Base-by-base conservation (phyloP, 768 basidiomycete species). In the Plicaturopsis crispa region DNA sequence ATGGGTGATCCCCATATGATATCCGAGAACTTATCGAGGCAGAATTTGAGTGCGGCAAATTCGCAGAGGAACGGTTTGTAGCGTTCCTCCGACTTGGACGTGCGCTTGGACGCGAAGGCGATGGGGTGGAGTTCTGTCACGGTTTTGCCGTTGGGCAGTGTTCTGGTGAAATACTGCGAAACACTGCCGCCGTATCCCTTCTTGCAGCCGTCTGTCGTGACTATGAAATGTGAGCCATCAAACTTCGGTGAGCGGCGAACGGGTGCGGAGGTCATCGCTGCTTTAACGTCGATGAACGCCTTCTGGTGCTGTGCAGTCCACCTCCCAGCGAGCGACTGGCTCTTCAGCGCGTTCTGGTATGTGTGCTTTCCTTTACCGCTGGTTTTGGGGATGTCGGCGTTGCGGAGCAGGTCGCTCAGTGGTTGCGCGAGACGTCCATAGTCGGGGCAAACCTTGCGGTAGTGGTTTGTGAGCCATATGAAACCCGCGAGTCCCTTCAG, bases 161-260 rank as follows among this genome's bases (percentile, higher is more conserved):
- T 37, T 12, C 44, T 48, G 4, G 37, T 36, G 11, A 48, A 37
- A 1, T 35, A 22, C 36, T 66, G 66, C 0, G 55, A 22, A 2
- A 66, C 43, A 0, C 61, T 42, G 1, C 44, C 63, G 0, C 49
- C 62, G 38, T 65, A 67, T 0, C 52, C 61, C 8, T 50, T 43
- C 35, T 59, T 55, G 18, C 48, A 58, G 0, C 55, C 60, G 33
- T 67, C 60, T 0, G 56, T 61, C 1, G 54, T 61, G 6, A 66
- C 40, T 2, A 64, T 52, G 42, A 69, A 69, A 0, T 48, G 59
- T n/a, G 48, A 51, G 1, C 59, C 58, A 33, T 67, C 60, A 26
- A 41, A 69, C 5, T 43, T 30, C 1, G 61, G 61, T 0, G 47
- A 44, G 17, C 40, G 28, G 2, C 66, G 45, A 0, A 63, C 57